Evolutionary conservation across 345 rosid genomes (phyloP).

Genomic region (Gossypioides kirkii): DNA sequence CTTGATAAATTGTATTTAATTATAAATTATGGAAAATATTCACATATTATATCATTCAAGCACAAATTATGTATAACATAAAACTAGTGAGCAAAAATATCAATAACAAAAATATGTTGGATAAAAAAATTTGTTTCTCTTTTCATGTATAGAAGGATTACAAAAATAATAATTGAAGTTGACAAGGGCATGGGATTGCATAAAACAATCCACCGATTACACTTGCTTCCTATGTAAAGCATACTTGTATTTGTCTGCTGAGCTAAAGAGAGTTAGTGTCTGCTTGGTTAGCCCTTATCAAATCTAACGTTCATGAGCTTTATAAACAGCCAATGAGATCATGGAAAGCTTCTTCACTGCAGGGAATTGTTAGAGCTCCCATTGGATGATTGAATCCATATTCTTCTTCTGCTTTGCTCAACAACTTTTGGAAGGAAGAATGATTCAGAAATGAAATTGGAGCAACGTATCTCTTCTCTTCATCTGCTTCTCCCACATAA

Average conservation of each 20-base stretch:
- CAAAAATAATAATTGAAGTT: neutral
- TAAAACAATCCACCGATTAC: neutral
- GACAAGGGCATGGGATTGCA: neutral
- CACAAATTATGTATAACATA: too few species aligned
- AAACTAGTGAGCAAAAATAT: neutral
- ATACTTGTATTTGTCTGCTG: neutral
- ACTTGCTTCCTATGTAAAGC: neutral
- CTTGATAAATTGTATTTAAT: too few species aligned
- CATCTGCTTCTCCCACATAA: constrained; percentile 45
- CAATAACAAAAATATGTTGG: neutral
- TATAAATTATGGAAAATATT: neutral
- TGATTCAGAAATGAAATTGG: constrained; percentile 38
- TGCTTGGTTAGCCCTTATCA: neutral
- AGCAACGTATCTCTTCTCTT: constrained; percentile 37
- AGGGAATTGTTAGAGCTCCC: constrained; percentile 53
- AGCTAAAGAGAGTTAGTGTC: neutral
- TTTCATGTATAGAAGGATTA: neutral
- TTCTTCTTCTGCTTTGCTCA: constrained; percentile 43
- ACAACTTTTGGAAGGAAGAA: constrained; percentile 39
- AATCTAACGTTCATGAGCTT: neutral
- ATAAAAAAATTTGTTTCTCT: too few species aligned
- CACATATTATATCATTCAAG: too few species aligned
- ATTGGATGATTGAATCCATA: constrained; percentile 44
- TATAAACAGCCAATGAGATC: constrained; percentile 32
- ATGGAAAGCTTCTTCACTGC: constrained; percentile 41